Evolutionary conservation across 768 basidiomycete species (phyloP), one percentile per base, ranked within the genome.

Genomic region (Russula foetens): DNA sequence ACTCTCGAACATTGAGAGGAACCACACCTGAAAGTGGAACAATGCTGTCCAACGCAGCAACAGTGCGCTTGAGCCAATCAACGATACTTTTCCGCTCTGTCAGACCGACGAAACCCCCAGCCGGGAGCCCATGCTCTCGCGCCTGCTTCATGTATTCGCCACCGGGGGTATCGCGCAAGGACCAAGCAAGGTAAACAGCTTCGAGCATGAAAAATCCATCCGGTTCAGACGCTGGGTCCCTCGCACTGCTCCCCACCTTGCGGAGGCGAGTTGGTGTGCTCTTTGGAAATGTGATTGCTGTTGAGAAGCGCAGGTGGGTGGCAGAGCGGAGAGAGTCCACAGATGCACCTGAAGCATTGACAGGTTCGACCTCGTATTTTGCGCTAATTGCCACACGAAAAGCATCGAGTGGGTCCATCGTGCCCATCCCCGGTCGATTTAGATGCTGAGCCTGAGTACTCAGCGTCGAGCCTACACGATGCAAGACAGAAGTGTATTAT

Each of bases 81-180:
- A 91, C 83, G 0, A 96, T 84, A 47, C 78, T 79, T 75, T 90
- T 92, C 63, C 94, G 77, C 73, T 97, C 94, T 3, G 92, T 91
- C 35, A 92, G 84, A 66, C 88, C 85, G 41, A 98, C 91, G 70
- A 92, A 82, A 8, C 87, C 86, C 41, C 84, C 80, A 2, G 82
- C 77, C 2, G 56, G 60, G 31, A 93, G 74, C 1, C 90, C 88
- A 45, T 79, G 79, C 68, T 89, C 88, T 56, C 90, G 78, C 2
- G 87, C 86, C 67, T 89, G 85, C 69, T 86, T 88, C 83, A 96
- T 84, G 74, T 98, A 98, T 65, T 95, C 92, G 17, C 87, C 89
- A 31, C 84, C 83, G 0, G 83, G 77, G 0, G 83, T 82, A 69
- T 91, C 89, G 48, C 82, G 77, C 33, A 88, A 77, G 4, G 85